These are phyloP conservation scores for Clitopilus passeckerianus DNA, from an alignment of 768 basidiomycete genomes.

Conservation along the genomic window DNA sequence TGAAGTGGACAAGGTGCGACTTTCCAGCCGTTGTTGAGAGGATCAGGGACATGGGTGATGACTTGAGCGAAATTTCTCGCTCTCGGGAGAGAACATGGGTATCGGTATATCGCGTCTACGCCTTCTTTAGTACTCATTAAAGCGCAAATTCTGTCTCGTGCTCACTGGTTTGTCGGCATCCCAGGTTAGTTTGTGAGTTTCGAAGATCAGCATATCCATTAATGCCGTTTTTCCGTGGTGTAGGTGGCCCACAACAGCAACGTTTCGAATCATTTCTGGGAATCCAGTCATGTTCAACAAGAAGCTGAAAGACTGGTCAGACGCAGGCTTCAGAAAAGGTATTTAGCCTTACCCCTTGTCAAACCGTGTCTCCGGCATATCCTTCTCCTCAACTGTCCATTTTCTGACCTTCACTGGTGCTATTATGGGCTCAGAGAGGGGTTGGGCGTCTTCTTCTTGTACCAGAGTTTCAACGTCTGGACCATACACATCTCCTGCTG, in stretches of 20 bases:
- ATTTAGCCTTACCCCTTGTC: constrained; percentile 77
- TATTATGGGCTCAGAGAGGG: constrained; percentile 90
- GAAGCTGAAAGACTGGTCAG: constrained; percentile 50
- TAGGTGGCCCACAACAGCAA: constrained; percentile 92
- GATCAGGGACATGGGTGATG: constrained; percentile 92
- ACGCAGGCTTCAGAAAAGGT: constrained; percentile 3
- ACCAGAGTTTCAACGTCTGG: constrained; percentile 93
- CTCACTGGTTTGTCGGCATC: constrained; percentile 85
- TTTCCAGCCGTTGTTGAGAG: constrained; percentile 83
- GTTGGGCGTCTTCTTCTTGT: constrained; percentile 97
- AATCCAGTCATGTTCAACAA: constrained; percentile 86
- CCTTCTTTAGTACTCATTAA: constrained; percentile 7
- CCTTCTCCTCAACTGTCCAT: constrained; percentile 95
- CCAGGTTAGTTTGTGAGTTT: constrained; percentile 94
- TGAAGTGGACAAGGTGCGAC: constrained; percentile 87
- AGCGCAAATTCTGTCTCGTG: constrained; percentile 8
- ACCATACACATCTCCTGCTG: constrained; percentile 89
- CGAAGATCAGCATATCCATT: constrained; percentile 95
- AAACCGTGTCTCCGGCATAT: constrained; percentile 94
- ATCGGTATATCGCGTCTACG: constrained; percentile 90
- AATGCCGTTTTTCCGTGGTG: constrained; percentile 98
- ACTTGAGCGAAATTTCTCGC: constrained; percentile 93
- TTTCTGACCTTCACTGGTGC: constrained; percentile 92
- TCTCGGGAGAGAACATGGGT: constrained; percentile 87
- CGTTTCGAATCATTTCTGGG: constrained; percentile 94